A percentile compares a stretch with the other conserved stretches of the same genome.
Conservation (phyloP, 805 yeast genomes). For the Hanseniaspora opuntiae region DNA sequence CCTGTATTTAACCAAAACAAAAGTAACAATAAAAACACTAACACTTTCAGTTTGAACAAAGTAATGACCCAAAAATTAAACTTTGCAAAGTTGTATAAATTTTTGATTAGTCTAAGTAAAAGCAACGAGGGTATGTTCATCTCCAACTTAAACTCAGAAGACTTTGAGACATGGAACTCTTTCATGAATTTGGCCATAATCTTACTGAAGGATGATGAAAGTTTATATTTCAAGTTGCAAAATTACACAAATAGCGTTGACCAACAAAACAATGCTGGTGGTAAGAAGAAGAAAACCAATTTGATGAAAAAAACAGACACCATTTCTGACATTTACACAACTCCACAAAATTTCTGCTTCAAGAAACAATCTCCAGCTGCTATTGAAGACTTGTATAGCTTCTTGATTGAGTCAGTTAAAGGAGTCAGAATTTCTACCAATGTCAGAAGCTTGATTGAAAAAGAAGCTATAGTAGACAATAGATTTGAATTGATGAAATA, state of each 20-base stretch:
- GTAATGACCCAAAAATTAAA: slow-evolving; percentile 15
- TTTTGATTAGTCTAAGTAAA: slow-evolving; percentile 10
- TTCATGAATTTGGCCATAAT: slow-evolving; percentile 45
- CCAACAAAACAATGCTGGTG: neutral
- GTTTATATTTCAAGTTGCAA: slow-evolving; percentile 20
- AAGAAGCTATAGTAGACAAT: slow-evolving; percentile 3
- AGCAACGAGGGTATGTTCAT: slow-evolving; percentile 14
- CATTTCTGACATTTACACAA: slow-evolving; percentile 9
- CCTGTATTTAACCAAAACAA: slow-evolving; percentile 8
- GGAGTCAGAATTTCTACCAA: slow-evolving; percentile 6
- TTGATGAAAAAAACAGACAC: slow-evolving; percentile 10
- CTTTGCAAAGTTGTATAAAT: slow-evolving; percentile 4
- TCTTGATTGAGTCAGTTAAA: slow-evolving; percentile 7
- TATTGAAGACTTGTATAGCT: neutral
- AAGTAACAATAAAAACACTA: neutral
- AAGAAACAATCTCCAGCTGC: neutral
- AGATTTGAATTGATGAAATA: slow-evolving; percentile 6
- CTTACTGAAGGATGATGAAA: slow-evolving; percentile 26
- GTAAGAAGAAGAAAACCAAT: slow-evolving; percentile 7
- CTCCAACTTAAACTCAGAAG: slow-evolving; percentile 24
- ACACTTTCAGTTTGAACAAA: slow-evolving; percentile 15
- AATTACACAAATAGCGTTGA: slow-evolving; percentile 15
- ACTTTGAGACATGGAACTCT: slow-evolving; percentile 40
- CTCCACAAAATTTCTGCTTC: slow-evolving; percentile 9
- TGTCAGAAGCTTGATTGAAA: slow-evolving; percentile 11